These are phyloP conservation scores for Zygosaccharomyces pseudobailii DNA, from an alignment of 1,139 yeast species.

Conservation along the genomic window DNA sequence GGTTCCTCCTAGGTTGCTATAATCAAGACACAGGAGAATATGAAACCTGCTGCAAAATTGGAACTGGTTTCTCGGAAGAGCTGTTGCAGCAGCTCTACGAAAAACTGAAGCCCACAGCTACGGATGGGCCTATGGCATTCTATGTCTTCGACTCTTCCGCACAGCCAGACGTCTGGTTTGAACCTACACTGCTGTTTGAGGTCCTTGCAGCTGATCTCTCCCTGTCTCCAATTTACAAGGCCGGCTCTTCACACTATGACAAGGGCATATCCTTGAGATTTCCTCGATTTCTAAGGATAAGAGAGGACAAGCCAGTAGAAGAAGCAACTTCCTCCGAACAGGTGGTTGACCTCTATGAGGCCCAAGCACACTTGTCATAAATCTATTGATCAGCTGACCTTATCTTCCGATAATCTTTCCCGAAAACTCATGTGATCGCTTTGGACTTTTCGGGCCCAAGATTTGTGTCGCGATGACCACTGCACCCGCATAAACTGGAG, in stretches of 20 bases:
- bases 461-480: conserved; percentile 2
- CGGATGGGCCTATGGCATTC: conserved; percentile 62
- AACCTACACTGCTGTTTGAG: conserved; percentile 82
- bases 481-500: conserved; percentile 2
- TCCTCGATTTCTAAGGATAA: conserved; percentile 77
- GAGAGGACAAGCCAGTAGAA: conserved; percentile 85
- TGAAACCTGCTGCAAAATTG: conserved; percentile 94
- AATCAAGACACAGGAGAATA: conserved; percentile 86
- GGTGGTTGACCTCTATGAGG: conserved; percentile 81
- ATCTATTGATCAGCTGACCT: background rate
- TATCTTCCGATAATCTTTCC: background rate
- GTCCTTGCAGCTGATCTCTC: conserved; percentile 93
- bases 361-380: conserved; percentile 48
- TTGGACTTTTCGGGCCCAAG: conserved; percentile 10
- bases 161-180: conserved; percentile 94
- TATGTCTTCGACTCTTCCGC: conserved; percentile 68
- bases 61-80: conserved; percentile 95
- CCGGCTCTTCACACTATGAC: conserved; percentile 72
- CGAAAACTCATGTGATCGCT: conserved; percentile 7
- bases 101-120: conserved; percentile 64
- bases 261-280: conserved; percentile 89
- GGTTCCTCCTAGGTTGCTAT: conserved; percentile 83
- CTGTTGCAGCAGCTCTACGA: conserved; percentile 57
- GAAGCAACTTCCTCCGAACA: conserved; percentile 90
- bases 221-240: conserved; percentile 86